A percentile compares a stretch with the other conserved stretches of the same genome.
phyloP scores from a whole-genome alignment of 2,329 filamentous ascomycete species.

The Stemphylium vesicarium region DNA sequence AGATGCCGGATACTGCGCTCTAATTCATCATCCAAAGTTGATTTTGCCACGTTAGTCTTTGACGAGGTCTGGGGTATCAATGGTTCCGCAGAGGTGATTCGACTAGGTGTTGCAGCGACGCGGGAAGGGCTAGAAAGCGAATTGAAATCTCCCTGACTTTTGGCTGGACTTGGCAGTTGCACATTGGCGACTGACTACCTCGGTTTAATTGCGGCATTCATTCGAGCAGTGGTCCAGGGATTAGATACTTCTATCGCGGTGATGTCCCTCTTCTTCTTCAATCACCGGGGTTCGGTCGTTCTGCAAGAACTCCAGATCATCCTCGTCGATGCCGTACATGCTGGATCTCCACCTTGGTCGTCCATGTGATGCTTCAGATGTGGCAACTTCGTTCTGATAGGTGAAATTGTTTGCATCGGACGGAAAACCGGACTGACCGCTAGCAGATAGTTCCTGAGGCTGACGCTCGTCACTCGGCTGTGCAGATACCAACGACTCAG shows the following conservation, averaged over 20 bases:
- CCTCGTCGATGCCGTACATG: conserved; percentile 50
- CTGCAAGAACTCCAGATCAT: conserved; percentile 38
- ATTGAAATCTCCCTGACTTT: conserved; percentile 13
- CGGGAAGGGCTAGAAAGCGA: conserved; percentile 15
- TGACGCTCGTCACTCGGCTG: background rate
- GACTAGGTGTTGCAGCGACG: background rate
- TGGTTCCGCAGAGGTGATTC: conserved; percentile 4
- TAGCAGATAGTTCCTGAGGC: background rate
- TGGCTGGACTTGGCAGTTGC: conserved; percentile 37
- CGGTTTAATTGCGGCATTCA: conserved; percentile 47
- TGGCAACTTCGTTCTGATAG: background rate
- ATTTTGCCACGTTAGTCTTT: conserved; percentile 1
- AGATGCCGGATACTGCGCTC: conserved; percentile 17
- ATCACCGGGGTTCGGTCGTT: conserved; percentile 19
- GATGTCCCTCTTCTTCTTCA: conserved; percentile 37
- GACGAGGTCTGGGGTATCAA: conserved; percentile 28
- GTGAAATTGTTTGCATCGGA: background rate
- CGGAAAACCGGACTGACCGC: background rate
- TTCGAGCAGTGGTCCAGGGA: conserved; percentile 58
- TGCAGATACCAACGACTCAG: conserved; percentile 2
- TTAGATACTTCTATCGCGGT: conserved; percentile 50
- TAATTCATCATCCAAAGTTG: conserved; percentile 9
- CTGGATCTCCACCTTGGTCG: conserved; percentile 42
- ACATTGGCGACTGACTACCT: conserved; percentile 15
- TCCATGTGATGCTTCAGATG: background rate